phyloP scores from a whole-genome alignment of 371 early-diverging fungal species.

The Apophysomyces trapeziformis region DNA sequence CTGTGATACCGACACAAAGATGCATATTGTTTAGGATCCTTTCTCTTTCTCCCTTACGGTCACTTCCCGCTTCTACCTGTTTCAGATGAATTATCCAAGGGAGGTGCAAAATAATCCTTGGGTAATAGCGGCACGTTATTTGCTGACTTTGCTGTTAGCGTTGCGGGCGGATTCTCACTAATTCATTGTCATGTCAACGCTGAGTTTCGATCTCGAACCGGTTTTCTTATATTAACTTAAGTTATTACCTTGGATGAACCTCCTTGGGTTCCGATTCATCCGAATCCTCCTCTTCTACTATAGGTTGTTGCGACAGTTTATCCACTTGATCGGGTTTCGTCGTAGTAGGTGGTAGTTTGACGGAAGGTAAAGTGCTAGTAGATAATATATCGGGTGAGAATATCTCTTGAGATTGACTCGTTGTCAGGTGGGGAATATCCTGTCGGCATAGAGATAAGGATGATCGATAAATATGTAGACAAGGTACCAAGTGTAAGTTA shows the following conservation, averaged over 20 bases:
- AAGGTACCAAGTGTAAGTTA: too few species aligned
- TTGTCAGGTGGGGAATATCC: not conserved
- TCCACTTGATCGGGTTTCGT: not conserved
- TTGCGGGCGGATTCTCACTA: not conserved
- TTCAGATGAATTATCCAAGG: not conserved
- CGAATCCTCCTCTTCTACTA: not conserved
- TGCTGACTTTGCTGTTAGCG: not conserved
- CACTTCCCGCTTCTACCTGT: not conserved
- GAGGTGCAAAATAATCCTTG: not conserved
- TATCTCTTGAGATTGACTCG: slow-evolving; percentile 2
- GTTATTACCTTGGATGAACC: slow-evolving; percentile 3
- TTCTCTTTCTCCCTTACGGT: not conserved
- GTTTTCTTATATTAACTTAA: too few species aligned
- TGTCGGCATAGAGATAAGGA: not conserved
- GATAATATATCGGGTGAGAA: not conserved
- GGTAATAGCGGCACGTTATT: not conserved
- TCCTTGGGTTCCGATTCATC: slow-evolving; percentile 1
- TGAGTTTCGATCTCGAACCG: too few species aligned
- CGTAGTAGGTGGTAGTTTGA: not conserved
- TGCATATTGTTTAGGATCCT: not conserved
- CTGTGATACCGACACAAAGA: not conserved
- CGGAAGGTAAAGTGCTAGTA: not conserved
- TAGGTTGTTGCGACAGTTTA: not conserved
- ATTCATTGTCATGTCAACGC: not conserved
- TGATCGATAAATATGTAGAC: too few species aligned